phyloP scores from a whole-genome alignment of 1,284 basidiomycete species.

The Puccinia horiana region DNA sequence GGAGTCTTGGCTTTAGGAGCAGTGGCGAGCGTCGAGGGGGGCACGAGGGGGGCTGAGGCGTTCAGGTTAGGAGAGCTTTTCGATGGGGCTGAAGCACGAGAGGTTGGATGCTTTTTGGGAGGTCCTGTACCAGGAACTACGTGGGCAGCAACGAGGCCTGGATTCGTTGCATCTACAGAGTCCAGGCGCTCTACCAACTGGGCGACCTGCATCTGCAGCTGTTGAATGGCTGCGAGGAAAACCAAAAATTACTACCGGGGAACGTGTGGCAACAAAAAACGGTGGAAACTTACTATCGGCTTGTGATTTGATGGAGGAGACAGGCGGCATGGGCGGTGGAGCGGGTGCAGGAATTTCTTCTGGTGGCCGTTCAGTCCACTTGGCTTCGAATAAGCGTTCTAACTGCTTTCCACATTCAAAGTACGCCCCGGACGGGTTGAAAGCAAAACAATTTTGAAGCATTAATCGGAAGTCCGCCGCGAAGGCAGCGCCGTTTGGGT shows the following conservation, averaged over 20 bases:
- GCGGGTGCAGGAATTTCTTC: constrained; percentile 46
- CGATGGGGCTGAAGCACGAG: neutral
- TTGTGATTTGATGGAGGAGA: neutral
- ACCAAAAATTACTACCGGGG: neutral
- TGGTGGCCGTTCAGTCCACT: constrained; percentile 75
- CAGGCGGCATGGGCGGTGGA: neutral
- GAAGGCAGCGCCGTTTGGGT: constrained; percentile 75
- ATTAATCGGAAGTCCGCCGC: constrained; percentile 89
- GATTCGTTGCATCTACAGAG: neutral
- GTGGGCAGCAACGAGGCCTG: neutral
- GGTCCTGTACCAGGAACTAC: constrained; percentile 19
- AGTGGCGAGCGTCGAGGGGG: neutral
- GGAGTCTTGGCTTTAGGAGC: neutral
- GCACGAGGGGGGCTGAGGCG: neutral
- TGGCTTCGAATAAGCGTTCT: constrained; percentile 83
- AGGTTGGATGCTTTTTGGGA: constrained; percentile 26
- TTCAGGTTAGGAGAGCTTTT: constrained; percentile 30
- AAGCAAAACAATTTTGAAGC: constrained; percentile 87
- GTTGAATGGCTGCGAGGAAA: constrained; percentile 12
- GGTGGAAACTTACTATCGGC: constrained; percentile 2
- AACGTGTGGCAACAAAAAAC: neutral
- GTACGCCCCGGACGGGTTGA: constrained; percentile 86
- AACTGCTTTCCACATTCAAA: constrained; percentile 78
- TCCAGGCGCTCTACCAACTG: constrained; percentile 23
- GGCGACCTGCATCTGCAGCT: constrained; percentile 23